Conservation (phyloP, 768 basidiomycete species). For the Serendipita sp. region DNA sequence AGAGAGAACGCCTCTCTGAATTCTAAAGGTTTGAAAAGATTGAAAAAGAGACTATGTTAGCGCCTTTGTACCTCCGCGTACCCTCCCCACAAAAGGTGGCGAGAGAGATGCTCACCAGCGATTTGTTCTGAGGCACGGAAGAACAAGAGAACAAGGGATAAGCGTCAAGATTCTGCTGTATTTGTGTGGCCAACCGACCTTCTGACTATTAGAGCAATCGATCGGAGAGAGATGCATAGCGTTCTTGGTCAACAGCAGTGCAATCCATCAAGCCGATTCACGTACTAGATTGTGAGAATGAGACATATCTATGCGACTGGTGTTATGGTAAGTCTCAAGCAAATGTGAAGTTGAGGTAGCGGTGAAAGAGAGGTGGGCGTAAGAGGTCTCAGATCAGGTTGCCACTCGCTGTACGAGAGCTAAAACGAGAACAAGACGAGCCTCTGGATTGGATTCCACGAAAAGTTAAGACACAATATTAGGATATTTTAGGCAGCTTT, state of each 20-base stretch:
- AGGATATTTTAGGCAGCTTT: no score
- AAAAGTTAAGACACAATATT: no score
- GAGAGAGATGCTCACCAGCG: background rate
- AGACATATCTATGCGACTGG: no score
- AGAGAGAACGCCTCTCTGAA: constrained; percentile 36
- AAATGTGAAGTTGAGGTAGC: no score
- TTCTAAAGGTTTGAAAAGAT: constrained; percentile 15
- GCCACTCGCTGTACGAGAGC: background rate
- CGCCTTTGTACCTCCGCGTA: background rate
- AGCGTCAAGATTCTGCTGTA: background rate
- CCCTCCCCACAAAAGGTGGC: background rate
- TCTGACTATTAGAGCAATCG: background rate
- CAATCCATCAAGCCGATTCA: no score
- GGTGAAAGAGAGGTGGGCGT: no score
- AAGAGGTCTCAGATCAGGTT: background rate
- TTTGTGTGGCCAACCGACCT: background rate
- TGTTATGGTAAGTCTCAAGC: background rate
- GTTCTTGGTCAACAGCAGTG: no score
- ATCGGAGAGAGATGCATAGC: background rate
- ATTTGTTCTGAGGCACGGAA: background rate
- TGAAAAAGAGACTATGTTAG: background rate
- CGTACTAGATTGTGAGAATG: no score
- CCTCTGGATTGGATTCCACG: no score
- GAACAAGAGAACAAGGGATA: no score
- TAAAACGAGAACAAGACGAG: no score